Evolutionary conservation across 306 rosid species (phyloP), one percentile per base, ranked within the genome.

Genomic region (Rubus parviflorus): DNA sequence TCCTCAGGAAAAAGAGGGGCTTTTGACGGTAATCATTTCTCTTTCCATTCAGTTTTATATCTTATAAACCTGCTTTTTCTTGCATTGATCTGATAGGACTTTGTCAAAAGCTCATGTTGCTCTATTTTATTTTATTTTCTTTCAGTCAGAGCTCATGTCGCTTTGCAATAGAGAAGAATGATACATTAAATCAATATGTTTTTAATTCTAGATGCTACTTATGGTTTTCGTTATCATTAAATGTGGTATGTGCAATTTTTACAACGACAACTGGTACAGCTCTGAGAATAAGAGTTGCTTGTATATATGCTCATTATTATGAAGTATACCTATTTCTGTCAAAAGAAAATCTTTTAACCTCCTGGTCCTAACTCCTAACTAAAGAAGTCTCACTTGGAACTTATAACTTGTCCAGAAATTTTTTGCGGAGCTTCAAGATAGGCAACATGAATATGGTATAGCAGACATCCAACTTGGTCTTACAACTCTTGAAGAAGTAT

Each of bases 401-500:
- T 65, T 67, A 67, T 6, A 2, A 22, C 67, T 12, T 69, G 71
- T 23, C 16, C 89, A 94, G 98, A 82, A 72, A 1, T 94, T 90
- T 81, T 94, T 92, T 20, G 81, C 79, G 7, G 96, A 90, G 79
- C 93, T 95, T 52, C 85, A 94, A 85, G 86, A 89, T 67, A 90
- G 89, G 85, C 84, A 87, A 76, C 68, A 41, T 20, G 94, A 94
- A 77, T 89, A 85, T 79, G 90, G 96, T 47, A 89, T 94, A 80
- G 85, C 92, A 20, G 93, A 94, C 83, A 85, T 92, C 85, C 97
- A 92, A 81, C 87, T 94, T 68, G 89, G 97, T 62, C 92, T 90
- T 41, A 81, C 98, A 35, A 92, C 91, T 72, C 96, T 94, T 4
- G 94, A 92, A 83, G 97, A 92, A 87, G 99, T 92, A 53, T 92